These are phyloP conservation scores for Ogataea ramenticola DNA, from an alignment of 805 yeast species.

Conservation along the genomic window DNA sequence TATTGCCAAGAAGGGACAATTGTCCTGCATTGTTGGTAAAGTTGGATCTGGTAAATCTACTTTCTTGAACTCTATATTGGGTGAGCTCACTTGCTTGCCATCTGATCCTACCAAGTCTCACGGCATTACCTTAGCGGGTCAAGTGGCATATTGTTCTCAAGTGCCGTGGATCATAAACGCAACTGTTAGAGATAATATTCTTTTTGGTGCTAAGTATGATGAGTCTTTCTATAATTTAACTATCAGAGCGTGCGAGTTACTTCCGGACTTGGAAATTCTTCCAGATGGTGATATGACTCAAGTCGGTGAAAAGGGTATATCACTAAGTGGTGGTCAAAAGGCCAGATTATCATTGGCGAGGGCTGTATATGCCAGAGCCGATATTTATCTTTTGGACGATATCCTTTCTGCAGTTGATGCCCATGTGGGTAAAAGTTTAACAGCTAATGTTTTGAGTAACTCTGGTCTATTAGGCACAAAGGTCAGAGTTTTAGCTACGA, in stretches of 20 bases:
- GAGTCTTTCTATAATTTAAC: constrained; percentile 75
- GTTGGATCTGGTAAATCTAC: constrained; percentile 69
- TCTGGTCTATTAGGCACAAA: constrained; percentile 43
- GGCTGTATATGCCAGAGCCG: constrained; percentile 93
- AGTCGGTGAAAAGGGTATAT: constrained; percentile 96
- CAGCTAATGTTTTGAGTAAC: constrained; percentile 44
- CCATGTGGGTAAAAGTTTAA: constrained; percentile 85
- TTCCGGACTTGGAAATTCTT: constrained; percentile 66
- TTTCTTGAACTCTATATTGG: constrained; percentile 44
- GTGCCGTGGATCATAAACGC: constrained; percentile 98
- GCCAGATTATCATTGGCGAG: constrained; percentile 92
- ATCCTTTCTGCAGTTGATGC: constrained; percentile 96
- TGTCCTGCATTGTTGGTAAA: constrained; percentile 57
- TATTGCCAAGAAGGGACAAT: constrained; percentile 41
- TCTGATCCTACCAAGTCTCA: constrained; percentile 18
- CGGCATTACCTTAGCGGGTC: constrained; percentile 28
- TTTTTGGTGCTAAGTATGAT: constrained; percentile 84
- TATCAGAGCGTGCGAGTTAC: constrained; percentile 80
- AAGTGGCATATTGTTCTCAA: constrained; percentile 57
- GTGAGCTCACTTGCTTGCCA: constrained; percentile 39
- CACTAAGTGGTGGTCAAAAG: constrained; percentile 96
- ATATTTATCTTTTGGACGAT: constrained; percentile 84
- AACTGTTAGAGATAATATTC: constrained; percentile 79
- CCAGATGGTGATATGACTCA: constrained; percentile 88
- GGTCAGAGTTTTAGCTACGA: constrained; percentile 52